Evolutionary conservation across 2,329 filamentous ascomycete species (phyloP).

Genomic region (Fusarium haematococcum): DNA sequence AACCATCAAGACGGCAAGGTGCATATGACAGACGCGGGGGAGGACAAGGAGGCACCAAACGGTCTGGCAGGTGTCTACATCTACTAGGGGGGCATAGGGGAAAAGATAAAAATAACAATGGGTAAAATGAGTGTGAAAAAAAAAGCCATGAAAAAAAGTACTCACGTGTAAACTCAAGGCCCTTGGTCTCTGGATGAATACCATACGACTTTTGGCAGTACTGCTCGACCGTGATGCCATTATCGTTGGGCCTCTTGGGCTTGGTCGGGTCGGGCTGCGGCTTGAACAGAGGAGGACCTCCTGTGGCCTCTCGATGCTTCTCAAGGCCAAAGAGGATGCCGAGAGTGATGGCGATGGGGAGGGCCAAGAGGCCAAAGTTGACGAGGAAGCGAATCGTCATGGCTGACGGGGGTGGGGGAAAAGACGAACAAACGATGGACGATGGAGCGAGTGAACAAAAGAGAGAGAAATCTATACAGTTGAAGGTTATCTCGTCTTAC

Average conservation of each 20-base stretch:
- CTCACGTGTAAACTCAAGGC: conserved; percentile 62
- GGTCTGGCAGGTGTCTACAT: not conserved
- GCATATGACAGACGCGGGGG: not conserved
- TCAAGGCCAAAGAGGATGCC: conserved; percentile 64
- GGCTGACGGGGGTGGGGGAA: conserved; percentile 11
- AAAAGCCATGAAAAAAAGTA: not conserved
- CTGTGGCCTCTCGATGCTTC: conserved; percentile 54
- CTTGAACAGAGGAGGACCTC: conserved; percentile 59
- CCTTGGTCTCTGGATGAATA: conserved; percentile 57
- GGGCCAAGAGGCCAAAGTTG: conserved; percentile 61
- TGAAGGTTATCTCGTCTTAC: not conserved
- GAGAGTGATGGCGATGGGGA: conserved; percentile 62
- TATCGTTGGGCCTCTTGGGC: conserved; percentile 33
- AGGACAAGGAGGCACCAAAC: not conserved
- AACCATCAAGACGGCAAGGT: not conserved
- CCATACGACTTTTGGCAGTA: conserved; percentile 49
- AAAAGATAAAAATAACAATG: not conserved
- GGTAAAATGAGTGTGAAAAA: not conserved
- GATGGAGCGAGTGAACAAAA: not conserved
- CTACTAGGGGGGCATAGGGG: not conserved
- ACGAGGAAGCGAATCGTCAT: conserved; percentile 59
- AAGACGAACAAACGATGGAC: not conserved
- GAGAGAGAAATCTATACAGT: not conserved
- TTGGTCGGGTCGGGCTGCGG: conserved; percentile 32
- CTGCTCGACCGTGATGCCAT: conserved; percentile 31